These are phyloP conservation scores for Spinellus fusiger DNA, from an alignment of 192 early-diverging fungal species.

Conservation along the genomic window DNA sequence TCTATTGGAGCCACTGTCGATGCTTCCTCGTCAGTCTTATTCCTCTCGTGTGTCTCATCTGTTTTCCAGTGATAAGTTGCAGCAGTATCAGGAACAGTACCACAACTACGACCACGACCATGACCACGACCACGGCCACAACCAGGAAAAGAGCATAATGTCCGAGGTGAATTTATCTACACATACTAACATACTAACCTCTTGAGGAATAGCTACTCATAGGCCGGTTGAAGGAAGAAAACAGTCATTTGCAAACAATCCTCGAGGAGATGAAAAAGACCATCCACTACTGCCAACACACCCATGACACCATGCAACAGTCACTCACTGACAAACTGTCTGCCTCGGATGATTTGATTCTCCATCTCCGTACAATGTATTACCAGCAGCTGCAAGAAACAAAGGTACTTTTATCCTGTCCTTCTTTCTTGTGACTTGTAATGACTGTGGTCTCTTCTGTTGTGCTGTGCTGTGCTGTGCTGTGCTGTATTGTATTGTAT, in stretches of 20 bases:
- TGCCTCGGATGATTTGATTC: background rate
- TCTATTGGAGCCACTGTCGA: background rate
- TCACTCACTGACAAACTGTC: background rate
- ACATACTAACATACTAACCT: background rate
- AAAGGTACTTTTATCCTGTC: background rate
- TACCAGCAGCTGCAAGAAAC: background rate
- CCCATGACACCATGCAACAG: background rate
- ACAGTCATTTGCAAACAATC: background rate
- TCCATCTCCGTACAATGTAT: background rate
- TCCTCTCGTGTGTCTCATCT: no score
- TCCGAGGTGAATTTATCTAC: no score
- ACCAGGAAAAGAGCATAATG: no score
- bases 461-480: no score
- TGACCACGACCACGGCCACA: no score
- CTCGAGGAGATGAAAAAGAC: background rate
- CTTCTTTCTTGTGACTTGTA: no score
- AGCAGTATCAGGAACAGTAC: no score
- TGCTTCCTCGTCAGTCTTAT: no score
- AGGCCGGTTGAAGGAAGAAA: background rate
- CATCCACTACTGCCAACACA: background rate
- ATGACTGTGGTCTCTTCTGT: no score
- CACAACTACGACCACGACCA: no score
- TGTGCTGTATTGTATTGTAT: no score
- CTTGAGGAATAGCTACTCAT: background rate
- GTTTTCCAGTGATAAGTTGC: no score